Evolutionary conservation across 2,329 filamentous ascomycete genomes (phyloP), one percentile per base, ranked within the genome.

Genomic region (Epichloe uncinata): DNA sequence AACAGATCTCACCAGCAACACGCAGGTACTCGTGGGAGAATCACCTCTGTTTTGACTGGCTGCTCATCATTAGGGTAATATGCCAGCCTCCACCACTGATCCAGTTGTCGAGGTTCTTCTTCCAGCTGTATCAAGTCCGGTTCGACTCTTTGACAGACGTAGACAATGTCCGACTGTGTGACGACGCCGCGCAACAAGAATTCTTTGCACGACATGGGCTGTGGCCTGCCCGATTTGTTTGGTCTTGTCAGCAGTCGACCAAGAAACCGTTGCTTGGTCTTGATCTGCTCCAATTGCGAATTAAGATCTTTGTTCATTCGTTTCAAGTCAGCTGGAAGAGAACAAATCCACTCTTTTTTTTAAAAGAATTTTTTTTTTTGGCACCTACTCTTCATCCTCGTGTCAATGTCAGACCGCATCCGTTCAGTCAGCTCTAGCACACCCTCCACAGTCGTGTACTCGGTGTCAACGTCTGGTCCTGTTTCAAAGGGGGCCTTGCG

Each of bases 71-170:
- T 57, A 12, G 65, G 58, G 20, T 61, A 59, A 53, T 72, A 75
- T 36, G 69, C 64, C 43, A 79, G 63, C 54, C 70, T 71, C 77
- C 77, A 80, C 77, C 77, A 80, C 57, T 78, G 75, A 48, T 78
- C 74, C 15, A 53, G 54, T 4, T 59, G 52, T 20, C 57, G 54
- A 3, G 63, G 47, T 4, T 54, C 52, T 34, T 65, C 67, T 1
- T 62, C 66, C n/a, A 72, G 45, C 15, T 74, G 69, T 46, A 72
- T 69, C 34, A 72, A 57, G 47, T 71, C 65, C 4, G 61, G 60
- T 49, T 69, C 68, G 15, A 64, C 57, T 37, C 70, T 65, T 51
- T 66, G 67, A 55, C 75, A 77, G 35, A 79, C 63, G 54, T 77
- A 80, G 9, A 73, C 66, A 1, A 75, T 61, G 46, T 73, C 69